Evolutionary conservation across 129 eudicot species (phyloP).

Genomic region (Pseudognaphalium luteoalbum): DNA sequence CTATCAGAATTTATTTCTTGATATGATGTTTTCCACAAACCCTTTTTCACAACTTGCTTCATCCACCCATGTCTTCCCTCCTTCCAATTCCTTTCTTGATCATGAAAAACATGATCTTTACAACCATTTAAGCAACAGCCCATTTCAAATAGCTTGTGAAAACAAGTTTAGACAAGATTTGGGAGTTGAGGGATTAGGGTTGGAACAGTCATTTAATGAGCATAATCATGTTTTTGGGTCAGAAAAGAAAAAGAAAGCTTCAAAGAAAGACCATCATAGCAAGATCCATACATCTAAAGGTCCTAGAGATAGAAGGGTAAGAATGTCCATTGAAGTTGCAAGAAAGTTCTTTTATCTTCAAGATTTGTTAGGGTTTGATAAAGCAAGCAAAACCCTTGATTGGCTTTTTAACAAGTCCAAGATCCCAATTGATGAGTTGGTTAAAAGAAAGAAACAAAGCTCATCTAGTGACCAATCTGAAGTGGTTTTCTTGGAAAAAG

Average conservation of each 20-base stretch:
- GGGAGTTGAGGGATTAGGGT: constrained; percentile 29
- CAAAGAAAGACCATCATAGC: constrained; percentile 55
- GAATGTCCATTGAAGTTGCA: constrained; percentile 50
- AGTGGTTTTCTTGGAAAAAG: constrained; percentile 22
- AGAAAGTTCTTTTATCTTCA: constrained; percentile 51
- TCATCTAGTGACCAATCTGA: constrained; percentile 33
- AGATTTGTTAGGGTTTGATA: constrained; percentile 52
- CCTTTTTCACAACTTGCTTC: constrained; percentile 31
- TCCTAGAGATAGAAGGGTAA: constrained; percentile 46
- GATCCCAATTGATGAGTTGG: constrained; percentile 53
- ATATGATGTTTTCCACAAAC: constrained; percentile 34
- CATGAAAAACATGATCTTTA: constrained; percentile 25
- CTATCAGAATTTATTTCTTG: constrained; percentile 11
- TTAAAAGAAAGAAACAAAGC: constrained; percentile 24
- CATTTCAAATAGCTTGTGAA: background rate
- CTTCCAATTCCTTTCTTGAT: constrained; percentile 26
- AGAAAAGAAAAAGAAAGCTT: constrained; percentile 12
- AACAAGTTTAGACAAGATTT: constrained; percentile 8
- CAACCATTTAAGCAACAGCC: constrained; percentile 16
- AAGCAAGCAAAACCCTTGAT: constrained; percentile 55
- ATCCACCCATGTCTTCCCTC: constrained; percentile 26
- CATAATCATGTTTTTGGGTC: constrained; percentile 1
- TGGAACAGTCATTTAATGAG: constrained; percentile 9
- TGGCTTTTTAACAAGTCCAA: constrained; percentile 59
- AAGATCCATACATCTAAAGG: constrained; percentile 59